Evolutionary conservation across 768 basidiomycete species (phyloP).

Genomic region (Porpolomopsis calyptriformis): DNA sequence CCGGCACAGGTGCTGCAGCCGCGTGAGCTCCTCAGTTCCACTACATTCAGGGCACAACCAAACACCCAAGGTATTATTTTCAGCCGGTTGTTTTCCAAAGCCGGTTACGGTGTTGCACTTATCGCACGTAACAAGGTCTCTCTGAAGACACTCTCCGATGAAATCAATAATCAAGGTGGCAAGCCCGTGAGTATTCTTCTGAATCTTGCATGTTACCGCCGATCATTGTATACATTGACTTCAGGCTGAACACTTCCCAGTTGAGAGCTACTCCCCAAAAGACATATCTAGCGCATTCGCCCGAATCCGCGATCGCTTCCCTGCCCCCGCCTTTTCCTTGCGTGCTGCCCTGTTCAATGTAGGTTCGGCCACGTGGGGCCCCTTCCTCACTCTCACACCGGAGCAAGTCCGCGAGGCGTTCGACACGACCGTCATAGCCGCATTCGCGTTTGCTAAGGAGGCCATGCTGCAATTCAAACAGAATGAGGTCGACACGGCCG

Average conservation of each 20-base stretch:
- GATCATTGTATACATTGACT: background rate
- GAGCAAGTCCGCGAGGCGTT: constrained; percentile 42
- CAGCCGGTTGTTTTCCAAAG: constrained; percentile 49
- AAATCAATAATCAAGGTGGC: constrained; percentile 49
- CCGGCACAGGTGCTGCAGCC: constrained; percentile 47
- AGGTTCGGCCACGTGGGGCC: constrained; percentile 48
- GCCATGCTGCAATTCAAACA: constrained; percentile 50
- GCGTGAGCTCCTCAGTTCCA: constrained; percentile 36
- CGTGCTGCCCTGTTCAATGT: constrained; percentile 59
- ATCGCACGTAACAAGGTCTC: constrained; percentile 46
- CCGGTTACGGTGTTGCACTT: constrained; percentile 58
- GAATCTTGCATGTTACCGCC: background rate
- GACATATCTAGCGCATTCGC: constrained; percentile 42
- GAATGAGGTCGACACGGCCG: constrained; percentile 31
- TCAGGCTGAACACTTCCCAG: constrained; percentile 48
- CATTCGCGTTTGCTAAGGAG: constrained; percentile 55
- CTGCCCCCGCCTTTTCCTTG: constrained; percentile 28
- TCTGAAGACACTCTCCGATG: constrained; percentile 41
- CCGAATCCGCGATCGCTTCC: constrained; percentile 33
- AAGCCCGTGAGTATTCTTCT: constrained; percentile 18
- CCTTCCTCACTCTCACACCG: constrained; percentile 53
- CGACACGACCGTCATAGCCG: constrained; percentile 44
- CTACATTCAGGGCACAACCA: constrained; percentile 4
- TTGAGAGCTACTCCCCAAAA: constrained; percentile 38
- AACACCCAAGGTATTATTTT: background rate